These are phyloP conservation scores for Datisca glomerata DNA, from an alignment of 306 rosid genomes.

Conservation along the genomic window DNA sequence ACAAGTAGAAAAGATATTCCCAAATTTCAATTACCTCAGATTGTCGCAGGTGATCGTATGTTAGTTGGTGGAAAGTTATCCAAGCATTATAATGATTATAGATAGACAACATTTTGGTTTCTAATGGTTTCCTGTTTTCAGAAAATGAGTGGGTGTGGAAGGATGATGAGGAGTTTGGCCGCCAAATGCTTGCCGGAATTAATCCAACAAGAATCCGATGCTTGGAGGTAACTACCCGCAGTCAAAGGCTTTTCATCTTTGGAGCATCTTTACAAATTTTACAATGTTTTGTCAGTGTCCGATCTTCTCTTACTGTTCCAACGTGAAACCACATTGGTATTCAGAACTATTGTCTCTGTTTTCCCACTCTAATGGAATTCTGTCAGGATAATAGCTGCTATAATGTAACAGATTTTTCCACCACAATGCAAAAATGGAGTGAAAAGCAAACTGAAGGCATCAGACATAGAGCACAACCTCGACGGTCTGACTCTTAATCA, in stretches of 20 bases:
- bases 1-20: no score
- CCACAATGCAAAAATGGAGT: slow-evolving; percentile 34
- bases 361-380: no score
- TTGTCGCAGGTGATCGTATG: slow-evolving; percentile 24
- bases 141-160: slow-evolving; percentile 51
- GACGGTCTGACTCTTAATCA: slow-evolving; percentile 42
- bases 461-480: slow-evolving; percentile 40
- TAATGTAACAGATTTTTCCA: slow-evolving; percentile 50
- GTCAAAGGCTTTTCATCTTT: no score
- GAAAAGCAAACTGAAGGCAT: slow-evolving; percentile 26
- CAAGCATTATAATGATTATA: not conserved
- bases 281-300: no score
- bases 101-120: not conserved
- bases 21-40: no score
- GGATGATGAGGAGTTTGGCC: slow-evolving; percentile 60
- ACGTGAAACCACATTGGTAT: no score
- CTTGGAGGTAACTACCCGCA: slow-evolving; percentile 47
- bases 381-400: no score
- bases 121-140: slow-evolving; percentile 13
- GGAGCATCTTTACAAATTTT: not conserved
- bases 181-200: slow-evolving; percentile 76
- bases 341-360: no score
- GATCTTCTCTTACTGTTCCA: no score
- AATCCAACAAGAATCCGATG: slow-evolving; percentile 48
- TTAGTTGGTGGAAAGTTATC: not conserved